Conservation (phyloP, 2,329 filamentous ascomycete species). For the Colletotrichum plurivorum region DNA sequence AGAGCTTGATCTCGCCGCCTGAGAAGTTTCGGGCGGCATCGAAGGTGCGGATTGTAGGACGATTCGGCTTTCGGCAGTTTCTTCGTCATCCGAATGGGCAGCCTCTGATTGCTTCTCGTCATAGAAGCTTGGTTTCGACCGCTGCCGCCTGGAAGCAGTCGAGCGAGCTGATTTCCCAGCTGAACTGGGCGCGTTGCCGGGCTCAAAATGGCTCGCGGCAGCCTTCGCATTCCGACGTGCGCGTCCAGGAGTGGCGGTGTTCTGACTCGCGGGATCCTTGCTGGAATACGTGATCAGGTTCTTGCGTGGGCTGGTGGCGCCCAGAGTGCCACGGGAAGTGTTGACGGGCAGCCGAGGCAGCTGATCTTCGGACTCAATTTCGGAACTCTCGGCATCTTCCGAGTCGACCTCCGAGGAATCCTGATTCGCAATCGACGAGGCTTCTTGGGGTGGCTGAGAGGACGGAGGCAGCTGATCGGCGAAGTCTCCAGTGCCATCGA, state of each 20-base stretch:
- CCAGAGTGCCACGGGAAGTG: background rate
- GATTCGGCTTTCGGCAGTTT: background rate
- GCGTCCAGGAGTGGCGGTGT: conserved; percentile 40
- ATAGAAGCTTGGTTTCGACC: conserved; percentile 62
- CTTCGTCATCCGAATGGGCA: conserved; percentile 36
- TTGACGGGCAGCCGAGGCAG: conserved; percentile 21
- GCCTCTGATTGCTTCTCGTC: conserved; percentile 48
- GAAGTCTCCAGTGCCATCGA: background rate
- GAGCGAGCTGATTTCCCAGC: conserved; percentile 46
- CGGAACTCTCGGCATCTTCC: conserved; percentile 11
- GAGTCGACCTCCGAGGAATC: conserved; percentile 47
- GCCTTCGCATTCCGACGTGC: conserved; percentile 3
- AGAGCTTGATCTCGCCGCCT: no score
- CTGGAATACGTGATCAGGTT: conserved; percentile 50
- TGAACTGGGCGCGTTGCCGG: conserved; percentile 29
- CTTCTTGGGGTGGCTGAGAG: conserved; percentile 29
- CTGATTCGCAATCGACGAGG: conserved; percentile 20
- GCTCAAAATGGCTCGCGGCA: conserved; percentile 39
- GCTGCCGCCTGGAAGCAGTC: conserved; percentile 53
- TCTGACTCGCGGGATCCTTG: conserved; percentile 51
- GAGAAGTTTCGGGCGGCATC: no score
- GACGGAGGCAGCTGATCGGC: conserved; percentile 30
- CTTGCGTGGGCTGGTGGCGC: conserved; percentile 37
- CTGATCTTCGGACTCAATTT: conserved; percentile 7
- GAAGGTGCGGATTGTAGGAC: no score